These are phyloP conservation scores for Bodo saltans DNA, from an alignment of 78 protist genomes.

Conservation along the genomic window DNA sequence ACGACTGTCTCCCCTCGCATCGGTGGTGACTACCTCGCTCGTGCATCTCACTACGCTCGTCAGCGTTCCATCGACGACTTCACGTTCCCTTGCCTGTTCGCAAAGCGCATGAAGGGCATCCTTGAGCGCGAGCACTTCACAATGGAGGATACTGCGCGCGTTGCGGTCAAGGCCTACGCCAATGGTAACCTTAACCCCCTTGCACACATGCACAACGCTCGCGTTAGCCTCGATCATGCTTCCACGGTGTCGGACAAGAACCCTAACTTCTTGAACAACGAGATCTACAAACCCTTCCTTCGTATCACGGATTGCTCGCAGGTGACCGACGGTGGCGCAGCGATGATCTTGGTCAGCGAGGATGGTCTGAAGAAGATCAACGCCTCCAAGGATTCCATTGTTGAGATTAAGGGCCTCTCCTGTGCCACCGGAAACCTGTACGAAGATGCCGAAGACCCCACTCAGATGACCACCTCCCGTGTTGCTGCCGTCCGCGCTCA, in stretches of 20 bases:
- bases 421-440: background rate
- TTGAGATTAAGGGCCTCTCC: background rate
- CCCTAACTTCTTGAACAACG: background rate
- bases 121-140: background rate
- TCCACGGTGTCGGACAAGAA: background rate
- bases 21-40: constrained; percentile 19
- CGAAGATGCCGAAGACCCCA: constrained; percentile 1
- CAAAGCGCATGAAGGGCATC: constrained; percentile 7
- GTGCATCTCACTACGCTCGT: constrained; percentile 14
- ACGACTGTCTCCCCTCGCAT: background rate
- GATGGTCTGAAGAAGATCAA: constrained; percentile 4
- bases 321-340: constrained; percentile 31
- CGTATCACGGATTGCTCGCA: constrained; percentile 17
- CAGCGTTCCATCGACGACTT: constrained; percentile 34
- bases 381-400: background rate
- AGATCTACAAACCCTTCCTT: background rate
- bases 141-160: background rate
- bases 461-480: background rate
- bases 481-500: background rate
- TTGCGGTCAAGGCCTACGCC: constrained; percentile 18
- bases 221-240: background rate
- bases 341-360: constrained; percentile 4
- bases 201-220: constrained; percentile 18
- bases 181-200: constrained; percentile 14
- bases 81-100: constrained; percentile 16